phyloP scores from a whole-genome alignment of 257 asterid species.

The Scutellaria minor region DNA sequence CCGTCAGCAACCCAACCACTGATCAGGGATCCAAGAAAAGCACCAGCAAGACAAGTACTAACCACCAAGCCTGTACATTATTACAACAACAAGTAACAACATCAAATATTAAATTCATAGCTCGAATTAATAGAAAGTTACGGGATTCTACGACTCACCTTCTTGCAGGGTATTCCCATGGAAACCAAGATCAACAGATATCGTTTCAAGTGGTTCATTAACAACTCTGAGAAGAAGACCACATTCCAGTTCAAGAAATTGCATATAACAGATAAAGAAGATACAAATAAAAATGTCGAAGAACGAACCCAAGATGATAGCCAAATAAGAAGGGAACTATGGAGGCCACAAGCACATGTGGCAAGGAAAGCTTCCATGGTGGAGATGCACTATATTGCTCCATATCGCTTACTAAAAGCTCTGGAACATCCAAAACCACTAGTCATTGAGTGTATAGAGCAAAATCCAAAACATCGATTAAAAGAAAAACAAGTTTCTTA shows the following conservation, averaged over 20 bases:
- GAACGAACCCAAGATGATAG: slow-evolving; percentile 92
- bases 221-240: slow-evolving; percentile 64
- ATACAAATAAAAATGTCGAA: slow-evolving; percentile 18
- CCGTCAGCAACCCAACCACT: slow-evolving; percentile 95
- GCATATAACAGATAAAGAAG: neutral
- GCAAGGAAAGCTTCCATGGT: slow-evolving; percentile 86
- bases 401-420: slow-evolving; percentile 43
- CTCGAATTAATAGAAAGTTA: neutral
- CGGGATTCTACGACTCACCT: slow-evolving; percentile 48
- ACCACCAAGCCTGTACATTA: slow-evolving; percentile 76
- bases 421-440: slow-evolving; percentile 45
- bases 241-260: slow-evolving; percentile 13
- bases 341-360: slow-evolving; percentile 85
- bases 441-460: slow-evolving; percentile 13
- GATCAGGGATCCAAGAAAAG: slow-evolving; percentile 75
- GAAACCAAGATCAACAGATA: slow-evolving; percentile 90
- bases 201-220: slow-evolving; percentile 92
- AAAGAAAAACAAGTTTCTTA: neutral
- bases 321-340: slow-evolving; percentile 83
- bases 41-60: slow-evolving; percentile 90
- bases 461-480: slow-evolving; percentile 7
- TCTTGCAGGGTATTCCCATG: slow-evolving; percentile 76
- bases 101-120: slow-evolving; percentile 25
- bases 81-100: neutral
- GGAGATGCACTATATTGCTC: slow-evolving; percentile 63